Evolutionary conservation across 1,284 basidiomycete genomes (phyloP), one percentile per base, ranked within the genome.

Genomic region (Anthracocystis setariae): DNA sequence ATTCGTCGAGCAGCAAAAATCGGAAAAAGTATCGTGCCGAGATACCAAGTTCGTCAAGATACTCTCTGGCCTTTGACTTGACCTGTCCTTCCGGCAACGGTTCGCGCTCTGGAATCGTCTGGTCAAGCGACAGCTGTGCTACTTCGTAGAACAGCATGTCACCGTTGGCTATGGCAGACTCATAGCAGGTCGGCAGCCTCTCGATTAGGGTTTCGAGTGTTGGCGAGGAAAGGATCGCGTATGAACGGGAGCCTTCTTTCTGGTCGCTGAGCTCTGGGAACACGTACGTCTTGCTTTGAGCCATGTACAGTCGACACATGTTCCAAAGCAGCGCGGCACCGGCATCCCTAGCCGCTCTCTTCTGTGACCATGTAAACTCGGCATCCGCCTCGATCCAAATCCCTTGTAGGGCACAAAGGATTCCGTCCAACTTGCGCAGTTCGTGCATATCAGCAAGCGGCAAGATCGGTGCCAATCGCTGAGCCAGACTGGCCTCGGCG

Each of bases 281-380:
- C 20, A 1, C 12, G 40, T 42, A 42, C 20, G 21, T 43, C 12
- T 33, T 38, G 47, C 29, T 25, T 24, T 46, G 38, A 17, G 13
- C 21, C 65, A 67, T 67, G 2, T 53, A 24, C 21, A 57, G n/a
- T 3, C 18, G 27, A 15, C 49, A 51, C 10, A 67, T 3, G 23
- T 46, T 49, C 65, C 65, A 67, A 10, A 67, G 18, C 3, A 67
- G 44, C 1, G 42, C 37, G 8, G 44, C 47, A 0, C 37, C 53
- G 4, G 58, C 65, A 3, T 44, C 20, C 5, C 43, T 39, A 18
- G 54, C 51, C 1, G 42, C 50, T 2, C 32, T 21, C 27, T 21
- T 18, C 5, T 45, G 37, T 15, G 24, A 18, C 3, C 46, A 25
- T 13, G 54, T 10, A 10, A 53, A 10, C 1, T 24, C 17, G 2